These are phyloP conservation scores for Prorocentrum cordatum DNA, from an alignment of 169 alveolate species.

Conservation along the genomic window DNA sequence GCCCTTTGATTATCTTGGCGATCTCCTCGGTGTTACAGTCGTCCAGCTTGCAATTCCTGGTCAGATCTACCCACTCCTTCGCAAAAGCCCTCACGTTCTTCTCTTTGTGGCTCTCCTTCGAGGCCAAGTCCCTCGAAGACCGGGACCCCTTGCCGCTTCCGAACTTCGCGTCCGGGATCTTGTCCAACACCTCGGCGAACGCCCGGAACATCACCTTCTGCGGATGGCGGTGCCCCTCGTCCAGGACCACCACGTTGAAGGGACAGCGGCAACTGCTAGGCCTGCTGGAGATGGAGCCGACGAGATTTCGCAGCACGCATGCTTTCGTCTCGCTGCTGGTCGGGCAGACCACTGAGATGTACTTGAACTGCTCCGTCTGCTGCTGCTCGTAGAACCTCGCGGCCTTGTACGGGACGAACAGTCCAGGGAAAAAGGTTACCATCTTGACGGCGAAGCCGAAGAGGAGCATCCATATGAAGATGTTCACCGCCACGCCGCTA, in stretches of 20 bases:
- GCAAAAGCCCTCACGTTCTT: too few species aligned
- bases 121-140: too few species aligned
- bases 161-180: too few species aligned
- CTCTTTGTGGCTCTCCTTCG: too few species aligned
- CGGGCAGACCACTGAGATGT: slow-evolving; percentile 20
- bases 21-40: too few species aligned
- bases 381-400: slow-evolving; percentile 29
- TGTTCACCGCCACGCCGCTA: too few species aligned
- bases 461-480: slow-evolving; percentile 25
- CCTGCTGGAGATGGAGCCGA: slow-evolving; percentile 54
- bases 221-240: slow-evolving; percentile 50
- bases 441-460: slow-evolving; percentile 48
- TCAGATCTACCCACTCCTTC: too few species aligned
- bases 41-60: too few species aligned
- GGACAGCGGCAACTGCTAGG: slow-evolving; percentile 50
- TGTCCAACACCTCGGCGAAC: too few species aligned
- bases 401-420: slow-evolving; percentile 28
- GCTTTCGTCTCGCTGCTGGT: slow-evolving; percentile 37
- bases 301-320: slow-evolving; percentile 27
- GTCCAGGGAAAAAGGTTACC: slow-evolving; percentile 42
- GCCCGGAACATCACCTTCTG: slow-evolving; percentile 28
- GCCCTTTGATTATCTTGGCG: too few species aligned
- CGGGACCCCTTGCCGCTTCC: too few species aligned
- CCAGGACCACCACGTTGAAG: slow-evolving; percentile 35
- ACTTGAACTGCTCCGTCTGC: slow-evolving; percentile 22